Evolutionary conservation across 257 asterid species (phyloP), one percentile per base, ranked within the genome.

Genomic region (Dorcoceras hygrometricum): DNA sequence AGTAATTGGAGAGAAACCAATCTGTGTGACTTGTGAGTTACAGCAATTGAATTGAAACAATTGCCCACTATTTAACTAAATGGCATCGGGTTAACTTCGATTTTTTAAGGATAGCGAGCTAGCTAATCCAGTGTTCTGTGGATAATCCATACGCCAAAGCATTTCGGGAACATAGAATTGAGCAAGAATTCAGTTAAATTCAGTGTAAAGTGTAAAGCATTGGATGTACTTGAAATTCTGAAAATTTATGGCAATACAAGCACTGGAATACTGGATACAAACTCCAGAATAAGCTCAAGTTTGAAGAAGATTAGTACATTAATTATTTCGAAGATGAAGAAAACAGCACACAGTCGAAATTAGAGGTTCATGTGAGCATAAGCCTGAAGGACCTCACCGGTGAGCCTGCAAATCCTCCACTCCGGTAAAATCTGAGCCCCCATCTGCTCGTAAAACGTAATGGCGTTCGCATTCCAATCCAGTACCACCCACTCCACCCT

Each of bases 401-500:
- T 79, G 27, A 93, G 77, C 77, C 99, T 79, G 68, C 99, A 90
- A 66, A 88, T 70, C 71, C 90, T 81, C 97, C 96, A 88, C 74
- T 90, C 99, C 16, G 86, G 90, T 70, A 79, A 46, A 22, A 93
- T 59, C 75, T 88, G 61, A 5, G 97, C 96, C 31, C 96, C 96
- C 89, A 90, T 88, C 75, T 81, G 83, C 85, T 90, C 95, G 57
- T 88, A 93, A 60, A 93, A 93, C 51, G 62, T 55, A 0, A 89
- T 77, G 23, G 97, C 97, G 67, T 80, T 86, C 60, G 59, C 76
- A 34, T 92, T 92, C 96, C 97, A 86, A 63, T 90, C 96, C 25
- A 88, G 82, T 55, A 88, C 97, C 74, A 86, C 97, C 99, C 97
- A 89, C 66, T 92, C 98, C 76, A 91, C 96, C 39, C 95, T 81